Conservation (phyloP, 2,329 filamentous ascomycete species). For the Paecilomyces sp. region DNA sequence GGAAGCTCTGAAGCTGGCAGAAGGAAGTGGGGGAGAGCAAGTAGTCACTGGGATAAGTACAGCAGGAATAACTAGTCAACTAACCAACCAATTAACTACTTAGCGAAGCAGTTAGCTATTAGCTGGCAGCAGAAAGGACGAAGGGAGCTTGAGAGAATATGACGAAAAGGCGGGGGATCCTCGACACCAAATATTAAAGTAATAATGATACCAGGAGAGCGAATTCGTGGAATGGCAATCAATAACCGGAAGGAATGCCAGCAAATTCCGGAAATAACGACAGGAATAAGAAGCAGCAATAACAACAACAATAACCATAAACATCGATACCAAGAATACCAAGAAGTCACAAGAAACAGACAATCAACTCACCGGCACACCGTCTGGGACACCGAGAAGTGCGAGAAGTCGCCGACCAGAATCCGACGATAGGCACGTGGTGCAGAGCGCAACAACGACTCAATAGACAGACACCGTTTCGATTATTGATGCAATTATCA, state of each 20-base stretch:
- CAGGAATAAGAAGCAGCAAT: background rate
- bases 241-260: too few relatives aligned
- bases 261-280: background rate
- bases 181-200: too few relatives aligned
- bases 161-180: background rate
- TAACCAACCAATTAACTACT: too few relatives aligned
- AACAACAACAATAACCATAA: background rate
- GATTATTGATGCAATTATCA: background rate
- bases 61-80: too few relatives aligned
- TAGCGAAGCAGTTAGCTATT: too few relatives aligned
- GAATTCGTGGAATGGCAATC: too few relatives aligned
- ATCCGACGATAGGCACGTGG: background rate
- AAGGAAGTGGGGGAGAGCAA: background rate
- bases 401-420: background rate
- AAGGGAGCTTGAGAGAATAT: background rate
- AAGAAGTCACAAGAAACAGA: background rate
- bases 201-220: too few relatives aligned
- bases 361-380: background rate
- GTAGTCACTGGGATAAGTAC: too few relatives aligned
- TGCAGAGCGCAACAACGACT: background rate
- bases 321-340: background rate
- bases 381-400: background rate
- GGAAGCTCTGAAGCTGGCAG: too few relatives aligned
- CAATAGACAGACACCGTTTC: background rate
- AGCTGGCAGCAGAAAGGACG: background rate